Percentiles rank a stretch among this genome's conserved stretches.
Evolutionary conservation across 257 asterid genomes (phyloP).

Genomic region (Ocimum tenuiflorum): DNA sequence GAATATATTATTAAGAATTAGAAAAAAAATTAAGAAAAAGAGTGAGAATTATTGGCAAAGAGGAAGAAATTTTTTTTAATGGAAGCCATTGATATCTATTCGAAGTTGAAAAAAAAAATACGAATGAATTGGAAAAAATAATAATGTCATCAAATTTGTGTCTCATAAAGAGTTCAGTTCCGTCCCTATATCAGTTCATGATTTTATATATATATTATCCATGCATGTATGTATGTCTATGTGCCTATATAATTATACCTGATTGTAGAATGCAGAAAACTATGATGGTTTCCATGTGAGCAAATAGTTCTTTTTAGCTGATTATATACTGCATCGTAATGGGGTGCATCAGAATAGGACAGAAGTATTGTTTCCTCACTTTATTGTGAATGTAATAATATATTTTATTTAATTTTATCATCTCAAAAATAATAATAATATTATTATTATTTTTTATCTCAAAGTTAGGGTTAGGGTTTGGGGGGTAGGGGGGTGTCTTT

Average conservation of each 20-base stretch:
- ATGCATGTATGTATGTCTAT: background rate
- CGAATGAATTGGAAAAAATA: background rate
- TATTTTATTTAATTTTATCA: background rate
- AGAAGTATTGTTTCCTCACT: conserved; percentile 30
- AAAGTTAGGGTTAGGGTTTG: background rate
- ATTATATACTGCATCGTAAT: conserved; percentile 27
- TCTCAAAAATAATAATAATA: no score
- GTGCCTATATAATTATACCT: background rate
- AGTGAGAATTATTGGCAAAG: no score
- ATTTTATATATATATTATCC: no score
- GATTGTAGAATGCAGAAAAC: background rate
- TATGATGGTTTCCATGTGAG: conserved; percentile 39
- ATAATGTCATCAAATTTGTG: no score
- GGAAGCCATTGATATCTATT: no score
- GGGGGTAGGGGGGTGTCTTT: conserved; percentile 25
- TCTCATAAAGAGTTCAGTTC: background rate
- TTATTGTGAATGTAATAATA: conserved; percentile 25
- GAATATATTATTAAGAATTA: no score
- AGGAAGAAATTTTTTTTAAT: no score
- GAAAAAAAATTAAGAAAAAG: no score
- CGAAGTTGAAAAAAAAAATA: no score
- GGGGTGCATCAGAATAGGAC: conserved; percentile 32
- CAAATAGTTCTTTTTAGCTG: conserved; percentile 28
- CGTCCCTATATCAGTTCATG: no score
- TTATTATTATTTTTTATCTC: no score